Evolutionary conservation across 371 early-diverging fungal species (phyloP).

Genomic region (Mucor circinelloides): DNA sequence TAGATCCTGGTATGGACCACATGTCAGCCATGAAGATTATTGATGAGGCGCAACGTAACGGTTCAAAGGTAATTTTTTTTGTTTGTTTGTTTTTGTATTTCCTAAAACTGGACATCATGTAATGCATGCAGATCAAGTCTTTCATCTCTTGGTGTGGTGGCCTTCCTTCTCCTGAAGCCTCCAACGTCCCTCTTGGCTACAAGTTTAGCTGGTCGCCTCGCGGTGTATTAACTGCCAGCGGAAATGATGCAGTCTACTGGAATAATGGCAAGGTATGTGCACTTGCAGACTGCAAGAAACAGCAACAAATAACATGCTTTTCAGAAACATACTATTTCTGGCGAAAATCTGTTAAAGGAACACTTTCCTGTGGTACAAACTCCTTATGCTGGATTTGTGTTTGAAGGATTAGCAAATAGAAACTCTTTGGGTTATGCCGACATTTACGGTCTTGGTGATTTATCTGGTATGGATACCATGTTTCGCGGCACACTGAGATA

Average conservation of each 20-base stretch:
- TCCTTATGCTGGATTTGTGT: conserved; percentile 78
- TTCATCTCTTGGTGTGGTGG: conserved; percentile 93
- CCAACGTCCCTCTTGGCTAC: conserved; percentile 87
- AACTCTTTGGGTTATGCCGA: conserved; percentile 73
- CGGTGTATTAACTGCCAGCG: conserved; percentile 83
- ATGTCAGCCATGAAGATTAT: conserved; percentile 97
- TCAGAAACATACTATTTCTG: conserved; percentile 57
- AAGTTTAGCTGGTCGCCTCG: conserved; percentile 91
- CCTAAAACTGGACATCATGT: not conserved
- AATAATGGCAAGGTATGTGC: conserved; percentile 66
- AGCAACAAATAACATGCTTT: not conserved
- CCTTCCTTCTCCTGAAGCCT: conserved; percentile 87
- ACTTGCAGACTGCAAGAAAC: not conserved
- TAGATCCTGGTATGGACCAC: conserved; percentile 98
- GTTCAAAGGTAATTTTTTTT: conserved; percentile 19
- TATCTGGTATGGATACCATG: conserved; percentile 76
- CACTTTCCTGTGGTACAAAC: conserved; percentile 67
- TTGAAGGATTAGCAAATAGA: conserved; percentile 87
- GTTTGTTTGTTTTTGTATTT: not conserved
- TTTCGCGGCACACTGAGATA: conserved; percentile 87
- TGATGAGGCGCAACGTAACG: conserved; percentile 75
- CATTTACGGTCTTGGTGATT: conserved; percentile 65
- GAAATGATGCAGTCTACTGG: conserved; percentile 83
- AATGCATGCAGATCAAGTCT: conserved; percentile 58
- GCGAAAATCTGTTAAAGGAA: conserved; percentile 73